These are phyloP conservation scores for Xylaria telfairii DNA, from an alignment of 495 filamentous ascomycete species.

Conservation along the genomic window DNA sequence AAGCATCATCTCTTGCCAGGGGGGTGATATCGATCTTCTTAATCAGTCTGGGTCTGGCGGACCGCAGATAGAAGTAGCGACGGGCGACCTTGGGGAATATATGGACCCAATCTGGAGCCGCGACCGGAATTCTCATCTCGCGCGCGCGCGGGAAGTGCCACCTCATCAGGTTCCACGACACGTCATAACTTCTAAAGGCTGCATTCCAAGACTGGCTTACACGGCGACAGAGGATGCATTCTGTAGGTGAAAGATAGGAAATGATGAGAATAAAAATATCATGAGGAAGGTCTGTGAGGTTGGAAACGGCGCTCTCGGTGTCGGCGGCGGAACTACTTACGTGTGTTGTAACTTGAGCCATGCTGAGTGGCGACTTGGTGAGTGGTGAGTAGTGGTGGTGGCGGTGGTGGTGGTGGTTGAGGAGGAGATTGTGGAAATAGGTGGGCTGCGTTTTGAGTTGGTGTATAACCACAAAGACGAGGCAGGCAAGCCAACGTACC, in stretches of 20 bases:
- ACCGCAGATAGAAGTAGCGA: conserved; percentile 62
- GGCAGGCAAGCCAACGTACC: neutral
- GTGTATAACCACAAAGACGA: neutral
- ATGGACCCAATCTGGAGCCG: conserved; percentile 37
- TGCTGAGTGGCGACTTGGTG: neutral
- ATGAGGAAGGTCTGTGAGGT: conserved; percentile 58
- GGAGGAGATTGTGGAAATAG: neutral
- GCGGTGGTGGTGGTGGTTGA: too few relatives aligned
- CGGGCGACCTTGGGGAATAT: conserved; percentile 61
- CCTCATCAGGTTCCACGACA: conserved; percentile 55
- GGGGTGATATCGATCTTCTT: conserved; percentile 51
- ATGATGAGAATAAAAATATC: conserved; percentile 61
- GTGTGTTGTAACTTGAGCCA: neutral
- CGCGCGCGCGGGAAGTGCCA: conserved; percentile 60
- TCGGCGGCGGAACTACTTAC: neutral
- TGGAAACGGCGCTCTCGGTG: conserved; percentile 24
- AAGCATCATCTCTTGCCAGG: conserved; percentile 33
- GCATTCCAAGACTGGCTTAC: conserved; percentile 62
- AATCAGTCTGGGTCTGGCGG: conserved; percentile 55
- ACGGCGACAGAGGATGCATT: conserved; percentile 60
- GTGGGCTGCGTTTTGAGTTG: neutral
- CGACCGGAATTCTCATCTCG: conserved; percentile 51
- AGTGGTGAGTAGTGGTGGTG: neutral
- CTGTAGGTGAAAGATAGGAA: conserved; percentile 56
- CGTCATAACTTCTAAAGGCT: conserved; percentile 57